A percentile compares a stretch with the other conserved stretches of the same genome.
phyloP scores from a whole-genome alignment of 805 yeast genomes.

The Candida ipomoeae region DNA sequence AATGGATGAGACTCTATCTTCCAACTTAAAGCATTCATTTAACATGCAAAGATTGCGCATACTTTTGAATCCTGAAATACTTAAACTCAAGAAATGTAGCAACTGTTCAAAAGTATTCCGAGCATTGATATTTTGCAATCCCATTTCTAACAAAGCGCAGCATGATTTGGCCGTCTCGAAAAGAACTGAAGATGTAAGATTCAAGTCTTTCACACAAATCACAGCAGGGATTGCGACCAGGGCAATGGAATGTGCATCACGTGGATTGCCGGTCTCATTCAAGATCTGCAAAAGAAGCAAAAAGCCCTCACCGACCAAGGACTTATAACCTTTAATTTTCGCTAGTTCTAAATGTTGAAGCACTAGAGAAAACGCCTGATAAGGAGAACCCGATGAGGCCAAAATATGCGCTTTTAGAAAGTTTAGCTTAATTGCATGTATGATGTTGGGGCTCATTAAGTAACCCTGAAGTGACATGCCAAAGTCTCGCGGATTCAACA shows the following conservation, averaged over 20 bases:
- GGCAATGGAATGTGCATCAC: conserved; percentile 44
- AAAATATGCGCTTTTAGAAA: conserved; percentile 45
- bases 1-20: conserved; percentile 17
- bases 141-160: conserved; percentile 14
- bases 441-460: conserved; percentile 25
- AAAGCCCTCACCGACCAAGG: conserved; percentile 45
- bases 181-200: conserved; percentile 32
- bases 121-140: conserved; percentile 5
- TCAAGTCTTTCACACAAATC: conserved; percentile 36
- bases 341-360: conserved; percentile 49
- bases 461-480: neutral
- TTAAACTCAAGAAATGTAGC: conserved; percentile 35
- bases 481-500: neutral
- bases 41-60: conserved; percentile 37
- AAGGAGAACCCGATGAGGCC: conserved; percentile 39
- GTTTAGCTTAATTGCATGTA: conserved; percentile 44
- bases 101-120: conserved; percentile 24
- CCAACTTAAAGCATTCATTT: conserved; percentile 36
- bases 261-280: conserved; percentile 34
- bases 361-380: conserved; percentile 48
- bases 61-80: conserved; percentile 44
- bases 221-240: conserved; percentile 42
- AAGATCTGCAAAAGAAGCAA: conserved; percentile 44
- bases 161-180: conserved; percentile 29
- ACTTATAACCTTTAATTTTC: conserved; percentile 41